Evolutionary conservation across 2,329 filamentous ascomycete genomes (phyloP).

Genomic region (Pseudogymnoascus sp.): DNA sequence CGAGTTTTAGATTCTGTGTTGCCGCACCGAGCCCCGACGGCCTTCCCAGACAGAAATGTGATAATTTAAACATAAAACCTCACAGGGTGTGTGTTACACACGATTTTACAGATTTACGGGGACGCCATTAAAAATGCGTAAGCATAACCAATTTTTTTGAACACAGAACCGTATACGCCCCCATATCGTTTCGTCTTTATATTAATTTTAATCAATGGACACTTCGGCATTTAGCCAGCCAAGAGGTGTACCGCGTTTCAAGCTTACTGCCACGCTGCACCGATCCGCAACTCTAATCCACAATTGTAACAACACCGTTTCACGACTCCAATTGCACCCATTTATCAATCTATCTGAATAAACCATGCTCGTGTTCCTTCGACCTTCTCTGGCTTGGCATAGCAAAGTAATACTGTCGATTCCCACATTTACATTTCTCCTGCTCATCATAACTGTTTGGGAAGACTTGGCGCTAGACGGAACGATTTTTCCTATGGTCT

Average conservation of each 20-base stretch:
- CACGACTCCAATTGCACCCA: neutral
- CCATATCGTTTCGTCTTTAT: neutral
- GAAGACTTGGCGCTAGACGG: neutral
- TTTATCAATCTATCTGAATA: neutral
- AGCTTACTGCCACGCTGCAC: neutral
- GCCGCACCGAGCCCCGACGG: neutral
- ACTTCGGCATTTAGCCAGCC: neutral
- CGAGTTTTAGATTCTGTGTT: neutral
- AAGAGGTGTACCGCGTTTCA: neutral
- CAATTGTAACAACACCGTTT: constrained; percentile 5
- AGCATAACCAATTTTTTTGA: neutral
- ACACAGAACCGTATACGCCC: neutral
- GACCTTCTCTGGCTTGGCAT: neutral
- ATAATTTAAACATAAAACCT: neutral
- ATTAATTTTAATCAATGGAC: neutral
- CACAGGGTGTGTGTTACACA: neutral
- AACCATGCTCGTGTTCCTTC: neutral
- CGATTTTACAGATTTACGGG: neutral
- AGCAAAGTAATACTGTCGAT: neutral
- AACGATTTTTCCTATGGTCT: neutral
- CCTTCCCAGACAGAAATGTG: neutral
- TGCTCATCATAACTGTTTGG: neutral
- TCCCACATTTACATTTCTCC: neutral
- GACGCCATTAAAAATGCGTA: neutral
- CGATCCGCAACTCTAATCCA: constrained; percentile 2